phyloP scores from a whole-genome alignment of 169 alveolate genomes.

The Cryptosporidium xiaoi region DNA sequence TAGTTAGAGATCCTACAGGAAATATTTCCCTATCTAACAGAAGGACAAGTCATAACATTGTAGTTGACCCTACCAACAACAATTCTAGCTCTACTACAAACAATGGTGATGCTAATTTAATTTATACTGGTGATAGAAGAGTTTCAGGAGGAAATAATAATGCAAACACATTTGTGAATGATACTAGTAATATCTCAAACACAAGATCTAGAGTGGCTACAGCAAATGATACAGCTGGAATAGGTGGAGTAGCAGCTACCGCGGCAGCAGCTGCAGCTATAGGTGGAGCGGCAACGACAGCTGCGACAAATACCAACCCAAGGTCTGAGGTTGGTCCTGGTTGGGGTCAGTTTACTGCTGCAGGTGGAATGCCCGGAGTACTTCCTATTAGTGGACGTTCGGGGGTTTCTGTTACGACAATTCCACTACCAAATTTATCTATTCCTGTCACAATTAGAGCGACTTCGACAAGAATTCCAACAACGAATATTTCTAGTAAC shows the following conservation, averaged over 20 bases:
- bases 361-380: constrained; percentile 49
- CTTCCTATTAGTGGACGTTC: constrained; percentile 60
- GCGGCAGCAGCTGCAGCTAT: constrained; percentile 1
- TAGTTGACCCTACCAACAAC: neutral
- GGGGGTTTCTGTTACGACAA: constrained; percentile 65
- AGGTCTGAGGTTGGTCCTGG: no score
- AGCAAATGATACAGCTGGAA: neutral
- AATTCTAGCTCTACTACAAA: neutral
- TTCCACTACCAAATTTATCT: constrained; percentile 50
- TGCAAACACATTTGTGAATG: neutral
- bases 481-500: neutral
- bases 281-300: neutral
- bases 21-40: neutral
- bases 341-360: constrained; percentile 34
- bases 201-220: neutral
- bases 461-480: constrained; percentile 35
- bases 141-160: neutral
- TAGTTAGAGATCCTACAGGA: constrained; percentile 19
- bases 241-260: neutral
- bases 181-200: neutral
- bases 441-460: constrained; percentile 69
- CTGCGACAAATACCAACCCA: neutral
- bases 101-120: neutral
- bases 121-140: neutral
- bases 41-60: constrained; percentile 1